phyloP scores from a whole-genome alignment of 2,329 filamentous ascomycete genomes.

The Pestalotiopsis sp. region DNA sequence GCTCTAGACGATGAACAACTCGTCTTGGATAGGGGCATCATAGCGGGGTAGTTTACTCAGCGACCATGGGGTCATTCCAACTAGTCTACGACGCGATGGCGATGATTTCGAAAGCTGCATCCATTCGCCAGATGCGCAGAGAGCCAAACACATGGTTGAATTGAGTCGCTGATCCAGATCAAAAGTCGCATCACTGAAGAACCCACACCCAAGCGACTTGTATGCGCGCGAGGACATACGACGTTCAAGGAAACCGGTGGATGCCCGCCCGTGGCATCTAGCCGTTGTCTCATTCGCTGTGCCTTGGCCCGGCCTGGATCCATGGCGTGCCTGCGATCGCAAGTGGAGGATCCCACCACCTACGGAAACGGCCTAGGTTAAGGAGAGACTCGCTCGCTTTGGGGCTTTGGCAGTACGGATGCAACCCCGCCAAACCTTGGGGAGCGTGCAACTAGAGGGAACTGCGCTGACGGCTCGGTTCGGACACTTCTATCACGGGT shows the following conservation, averaged over 20 bases:
- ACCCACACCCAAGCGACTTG: neutral
- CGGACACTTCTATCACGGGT: neutral
- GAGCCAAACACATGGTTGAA: neutral
- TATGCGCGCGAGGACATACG: neutral
- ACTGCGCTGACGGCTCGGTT: neutral
- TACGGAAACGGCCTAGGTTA: neutral
- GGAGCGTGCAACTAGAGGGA: neutral
- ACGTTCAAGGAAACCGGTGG: neutral
- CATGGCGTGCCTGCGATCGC: neutral
- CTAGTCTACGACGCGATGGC: neutral
- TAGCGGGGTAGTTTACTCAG: slow-evolving; percentile 11
- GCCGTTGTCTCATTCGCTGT: slow-evolving; percentile 40
- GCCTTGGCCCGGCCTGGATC: neutral
- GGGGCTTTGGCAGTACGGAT: neutral
- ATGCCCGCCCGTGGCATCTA: slow-evolving; percentile 37
- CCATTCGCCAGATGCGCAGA: neutral
- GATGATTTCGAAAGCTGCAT: neutral
- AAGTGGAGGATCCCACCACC: neutral
- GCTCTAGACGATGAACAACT: slow-evolving; percentile 6
- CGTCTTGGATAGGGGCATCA: slow-evolving; percentile 8
- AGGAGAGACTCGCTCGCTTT: neutral
- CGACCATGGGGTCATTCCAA: neutral
- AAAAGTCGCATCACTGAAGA: neutral
- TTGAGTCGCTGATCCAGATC: slow-evolving; percentile 1
- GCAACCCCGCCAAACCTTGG: slow-evolving; percentile 3